Base-by-base conservation (phyloP, 2,329 filamentous ascomycete species). In the Thelonectria olida region DNA sequence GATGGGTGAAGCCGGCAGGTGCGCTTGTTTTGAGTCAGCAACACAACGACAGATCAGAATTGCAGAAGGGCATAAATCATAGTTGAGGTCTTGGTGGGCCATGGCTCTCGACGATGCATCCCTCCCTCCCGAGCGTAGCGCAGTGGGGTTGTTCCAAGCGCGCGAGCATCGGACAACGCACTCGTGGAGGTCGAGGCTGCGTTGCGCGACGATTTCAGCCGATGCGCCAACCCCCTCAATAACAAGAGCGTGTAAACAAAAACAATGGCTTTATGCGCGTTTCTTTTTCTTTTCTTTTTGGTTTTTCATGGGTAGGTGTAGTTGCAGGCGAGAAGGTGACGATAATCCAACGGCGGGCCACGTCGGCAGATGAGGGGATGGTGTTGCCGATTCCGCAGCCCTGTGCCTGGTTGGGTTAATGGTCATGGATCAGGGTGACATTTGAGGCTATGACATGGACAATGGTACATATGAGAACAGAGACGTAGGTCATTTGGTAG, bases 121-220 rank as follows among this genome's bases (percentile, higher is more conserved):
- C 27, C 52, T 45, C 51, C 45, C 41, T 58, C 56, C 25, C 27
- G 15, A 55, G 22, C 47, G 39, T 48, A 48, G 47, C 25, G 39
- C 17, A 51, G 52, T 56, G 58, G 58, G 34, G 58, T 41, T 59
- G 20, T 23, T 41, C 36, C 9, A 10, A 31, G 22, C 19, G 38
- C 34, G 28, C n/a, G 23, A 15, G 13, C 36, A 44, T 55, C 45
- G 58, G 49, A 54, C 58, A 61, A 52, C 58, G 36, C 58, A 55
- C 12, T 55, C 47, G 31, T 48, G 45, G 19, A 41, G 22, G 47
- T 38, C 41, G 19, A 36, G 12, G 44, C 45, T 50, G 17, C 25
- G 15, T 31, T 39, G 38, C 17, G 44, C 17, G 31, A 49, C 44
- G 44, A 55, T 49, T 28, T 41, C 22, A 2, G 44, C 52, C 39